Conservation (phyloP, 345 rosid species). For the Acer saccharum region DNA sequence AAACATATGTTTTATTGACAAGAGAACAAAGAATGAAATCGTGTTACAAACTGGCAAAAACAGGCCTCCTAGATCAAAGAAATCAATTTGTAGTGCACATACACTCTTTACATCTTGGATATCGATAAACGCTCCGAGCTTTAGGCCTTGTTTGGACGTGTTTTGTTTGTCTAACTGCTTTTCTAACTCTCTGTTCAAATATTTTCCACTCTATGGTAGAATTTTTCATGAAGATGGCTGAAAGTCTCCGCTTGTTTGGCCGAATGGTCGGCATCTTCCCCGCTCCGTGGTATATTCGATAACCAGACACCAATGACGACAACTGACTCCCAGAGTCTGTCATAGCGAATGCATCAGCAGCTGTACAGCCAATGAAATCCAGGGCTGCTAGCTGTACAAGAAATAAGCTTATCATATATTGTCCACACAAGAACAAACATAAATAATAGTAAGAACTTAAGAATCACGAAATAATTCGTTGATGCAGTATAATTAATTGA, state of each 20-base stretch:
- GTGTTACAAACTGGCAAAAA: neutral
- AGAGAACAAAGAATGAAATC: neutral
- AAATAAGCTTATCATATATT: neutral
- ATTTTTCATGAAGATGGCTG: conserved; percentile 73
- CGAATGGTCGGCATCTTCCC: conserved; percentile 94
- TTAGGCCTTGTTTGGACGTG: conserved; percentile 74
- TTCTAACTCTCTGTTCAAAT: conserved; percentile 89
- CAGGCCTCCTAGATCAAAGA: neutral
- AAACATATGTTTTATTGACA: neutral
- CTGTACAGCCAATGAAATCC: conserved; percentile 87
- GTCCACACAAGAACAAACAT: neutral
- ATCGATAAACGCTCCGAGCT: conserved; percentile 87
- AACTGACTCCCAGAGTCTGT: conserved; percentile 95
- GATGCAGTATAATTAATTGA: neutral
- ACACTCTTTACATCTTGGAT: conserved; percentile 85
- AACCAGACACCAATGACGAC: conserved; percentile 89
- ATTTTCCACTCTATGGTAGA: conserved; percentile 84
- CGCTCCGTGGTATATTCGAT: conserved; percentile 79
- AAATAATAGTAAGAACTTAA: neutral
- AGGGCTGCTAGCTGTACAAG: conserved; percentile 81
- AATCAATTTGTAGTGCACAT: conserved; percentile 55
- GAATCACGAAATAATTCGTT: neutral
- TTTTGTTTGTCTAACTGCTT: conserved; percentile 91
- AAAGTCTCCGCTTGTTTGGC: conserved; percentile 82
- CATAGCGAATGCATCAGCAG: conserved; percentile 93